phyloP scores from a whole-genome alignment of 2,329 filamentous ascomycete genomes.

The Pseudocercospora vitis region DNA sequence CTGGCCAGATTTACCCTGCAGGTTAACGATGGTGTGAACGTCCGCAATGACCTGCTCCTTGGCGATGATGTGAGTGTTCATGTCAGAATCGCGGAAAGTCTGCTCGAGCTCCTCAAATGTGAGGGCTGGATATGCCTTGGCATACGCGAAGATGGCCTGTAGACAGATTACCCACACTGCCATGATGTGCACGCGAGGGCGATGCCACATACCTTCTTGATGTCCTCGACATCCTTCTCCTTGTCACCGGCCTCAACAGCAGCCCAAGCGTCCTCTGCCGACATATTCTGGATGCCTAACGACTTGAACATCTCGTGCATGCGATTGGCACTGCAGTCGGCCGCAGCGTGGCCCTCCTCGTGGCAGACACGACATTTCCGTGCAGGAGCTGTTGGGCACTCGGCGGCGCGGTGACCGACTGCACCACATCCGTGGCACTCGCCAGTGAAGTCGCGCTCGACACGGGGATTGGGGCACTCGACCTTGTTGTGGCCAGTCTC shows the following conservation, averaged over 20 bases:
- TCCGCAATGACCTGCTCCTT: conserved; percentile 55
- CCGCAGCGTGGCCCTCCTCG: conserved; percentile 56
- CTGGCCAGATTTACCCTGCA: conserved; percentile 62
- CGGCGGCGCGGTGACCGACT: conserved; percentile 57
- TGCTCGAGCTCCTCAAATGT: conserved; percentile 63
- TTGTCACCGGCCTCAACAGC: conserved; percentile 54
- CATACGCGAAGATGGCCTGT: conserved; percentile 51
- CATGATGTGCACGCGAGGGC: background rate
- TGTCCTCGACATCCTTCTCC: conserved; percentile 61
- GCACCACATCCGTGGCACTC: conserved; percentile 60
- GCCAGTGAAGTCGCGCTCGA: conserved; percentile 54
- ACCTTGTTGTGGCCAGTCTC: conserved; percentile 58
- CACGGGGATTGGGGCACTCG: conserved; percentile 60
- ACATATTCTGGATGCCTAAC: conserved; percentile 31
- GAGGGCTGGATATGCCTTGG: conserved; percentile 59
- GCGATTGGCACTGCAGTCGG: conserved; percentile 60
- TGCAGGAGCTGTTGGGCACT: conserved; percentile 63
- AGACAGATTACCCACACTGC: conserved; percentile 7
- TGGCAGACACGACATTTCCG: conserved; percentile 62
- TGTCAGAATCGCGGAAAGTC: conserved; percentile 55
- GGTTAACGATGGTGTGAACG: conserved; percentile 69
- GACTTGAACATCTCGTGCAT: conserved; percentile 58
- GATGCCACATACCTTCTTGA: conserved; percentile 53
- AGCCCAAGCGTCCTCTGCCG: conserved; percentile 59
- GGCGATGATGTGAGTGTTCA: conserved; percentile 63